Conservation (phyloP, 176 grass and related monocot species). For the Cenchrus fungigraminus region DNA sequence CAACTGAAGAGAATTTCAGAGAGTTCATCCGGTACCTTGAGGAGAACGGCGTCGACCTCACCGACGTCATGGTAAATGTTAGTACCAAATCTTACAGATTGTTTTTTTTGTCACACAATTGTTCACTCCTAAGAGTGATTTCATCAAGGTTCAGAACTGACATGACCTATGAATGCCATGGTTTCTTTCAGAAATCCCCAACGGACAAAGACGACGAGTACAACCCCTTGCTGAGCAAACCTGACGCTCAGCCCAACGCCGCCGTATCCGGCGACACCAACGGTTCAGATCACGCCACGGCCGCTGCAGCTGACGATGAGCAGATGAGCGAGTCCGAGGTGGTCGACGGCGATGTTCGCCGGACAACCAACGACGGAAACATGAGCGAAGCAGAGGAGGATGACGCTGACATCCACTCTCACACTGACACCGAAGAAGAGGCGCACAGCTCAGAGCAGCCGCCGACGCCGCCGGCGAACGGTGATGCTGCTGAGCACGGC, state of each 20-base stretch:
- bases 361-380: not conserved
- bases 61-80: constrained; percentile 64
- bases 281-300: not conserved
- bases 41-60: constrained; percentile 61
- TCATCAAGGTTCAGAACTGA: not conserved
- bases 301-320: constrained; percentile 5
- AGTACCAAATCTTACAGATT: not conserved
- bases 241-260: not conserved
- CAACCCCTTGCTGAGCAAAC: constrained; percentile 24
- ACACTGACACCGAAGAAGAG: constrained; percentile 19
- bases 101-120: not conserved
- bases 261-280: not conserved
- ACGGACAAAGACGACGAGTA: constrained; percentile 73
- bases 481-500: not conserved
- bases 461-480: too few relatives aligned
- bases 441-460: not conserved
- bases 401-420: constrained; percentile 7
- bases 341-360: not conserved
- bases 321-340: constrained; percentile 26
- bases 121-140: not conserved
- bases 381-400: constrained; percentile 56
- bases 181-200: constrained; percentile 57
- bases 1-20: constrained; percentile 84
- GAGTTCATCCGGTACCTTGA: constrained; percentile 71
- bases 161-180: not conserved